A percentile compares a stretch with the other conserved stretches of the same genome.
Evolutionary conservation across 495 filamentous ascomycete species (phyloP).

Genomic region (Articulospora tetracladia): DNA sequence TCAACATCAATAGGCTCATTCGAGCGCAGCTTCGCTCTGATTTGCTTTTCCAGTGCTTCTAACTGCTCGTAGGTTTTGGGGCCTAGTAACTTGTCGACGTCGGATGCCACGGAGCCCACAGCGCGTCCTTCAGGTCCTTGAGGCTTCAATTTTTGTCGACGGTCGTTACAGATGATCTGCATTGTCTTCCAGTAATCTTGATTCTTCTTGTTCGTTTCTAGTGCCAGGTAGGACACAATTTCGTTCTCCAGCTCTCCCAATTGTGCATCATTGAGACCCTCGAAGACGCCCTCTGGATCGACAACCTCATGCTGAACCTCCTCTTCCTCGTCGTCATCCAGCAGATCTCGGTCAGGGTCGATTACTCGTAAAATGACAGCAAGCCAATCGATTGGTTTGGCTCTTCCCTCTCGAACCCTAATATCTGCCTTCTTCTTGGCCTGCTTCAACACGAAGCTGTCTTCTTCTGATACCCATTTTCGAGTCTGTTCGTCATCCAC

Average conservation of each 20-base stretch:
- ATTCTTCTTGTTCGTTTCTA: constrained; percentile 77
- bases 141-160: constrained; percentile 61
- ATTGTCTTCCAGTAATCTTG: constrained; percentile 90
- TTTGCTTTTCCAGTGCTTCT: constrained; percentile 77
- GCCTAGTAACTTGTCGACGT: constrained; percentile 81
- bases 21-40: constrained; percentile 75
- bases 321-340: constrained; percentile 82
- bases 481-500: constrained; percentile 75
- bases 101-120: constrained; percentile 74
- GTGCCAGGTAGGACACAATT: constrained; percentile 75
- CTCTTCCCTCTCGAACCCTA: constrained; percentile 87
- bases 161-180: constrained; percentile 78
- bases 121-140: constrained; percentile 62
- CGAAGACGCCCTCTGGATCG: constrained; percentile 78
- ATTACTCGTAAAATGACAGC: constrained; percentile 86
- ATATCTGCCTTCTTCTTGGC: constrained; percentile 98
- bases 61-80: constrained; percentile 89
- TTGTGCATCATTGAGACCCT: constrained; percentile 65
- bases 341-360: constrained; percentile 69
- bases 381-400: constrained; percentile 93
- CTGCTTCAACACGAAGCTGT: constrained; percentile 93
- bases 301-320: constrained; percentile 69
- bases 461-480: constrained; percentile 89
- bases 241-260: constrained; percentile 78
- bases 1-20: constrained; percentile 93